phyloP scores from a whole-genome alignment of 1,139 yeast genomes.

The Suhomyces guaymorum region DNA sequence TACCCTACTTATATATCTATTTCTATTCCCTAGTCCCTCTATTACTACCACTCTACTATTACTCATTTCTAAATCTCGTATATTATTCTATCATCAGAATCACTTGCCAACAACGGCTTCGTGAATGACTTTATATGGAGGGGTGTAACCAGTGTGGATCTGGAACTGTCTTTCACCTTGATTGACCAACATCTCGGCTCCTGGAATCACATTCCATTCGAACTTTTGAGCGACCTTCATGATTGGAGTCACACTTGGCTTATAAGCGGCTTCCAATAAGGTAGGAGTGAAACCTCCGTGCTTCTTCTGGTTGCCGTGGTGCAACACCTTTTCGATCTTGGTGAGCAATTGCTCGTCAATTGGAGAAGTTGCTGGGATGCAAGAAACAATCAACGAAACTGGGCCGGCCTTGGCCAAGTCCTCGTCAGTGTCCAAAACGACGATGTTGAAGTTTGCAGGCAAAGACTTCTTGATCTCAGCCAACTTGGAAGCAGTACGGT shows the following conservation, averaged over 20 bases:
- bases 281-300: slow-evolving; percentile 47
- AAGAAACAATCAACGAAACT: slow-evolving; percentile 71
- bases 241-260: slow-evolving; percentile 80
- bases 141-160: slow-evolving; percentile 69
- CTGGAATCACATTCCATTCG: slow-evolving; percentile 76
- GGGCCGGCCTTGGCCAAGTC: slow-evolving; percentile 43
- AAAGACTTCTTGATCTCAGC: slow-evolving; percentile 58
- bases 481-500: slow-evolving; percentile 75
- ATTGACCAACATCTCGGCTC: slow-evolving; percentile 86
- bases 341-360: slow-evolving; percentile 54
- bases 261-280: slow-evolving; percentile 89
- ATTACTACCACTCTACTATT: not conserved
- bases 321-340: slow-evolving; percentile 50
- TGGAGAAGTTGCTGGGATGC: slow-evolving; percentile 86
- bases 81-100: not conserved
- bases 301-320: slow-evolving; percentile 32
- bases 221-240: slow-evolving; percentile 72
- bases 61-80: too few relatives aligned
- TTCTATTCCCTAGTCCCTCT: too few relatives aligned
- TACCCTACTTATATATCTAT: too few relatives aligned
- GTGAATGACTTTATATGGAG: slow-evolving; percentile 62
- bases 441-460: slow-evolving; percentile 61
- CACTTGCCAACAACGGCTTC: slow-evolving; percentile 48
- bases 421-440: slow-evolving; percentile 53
- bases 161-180: slow-evolving; percentile 90